Evolutionary conservation across 2,329 filamentous ascomycete species (phyloP).

Genomic region (Dactylonectria estremocensis): DNA sequence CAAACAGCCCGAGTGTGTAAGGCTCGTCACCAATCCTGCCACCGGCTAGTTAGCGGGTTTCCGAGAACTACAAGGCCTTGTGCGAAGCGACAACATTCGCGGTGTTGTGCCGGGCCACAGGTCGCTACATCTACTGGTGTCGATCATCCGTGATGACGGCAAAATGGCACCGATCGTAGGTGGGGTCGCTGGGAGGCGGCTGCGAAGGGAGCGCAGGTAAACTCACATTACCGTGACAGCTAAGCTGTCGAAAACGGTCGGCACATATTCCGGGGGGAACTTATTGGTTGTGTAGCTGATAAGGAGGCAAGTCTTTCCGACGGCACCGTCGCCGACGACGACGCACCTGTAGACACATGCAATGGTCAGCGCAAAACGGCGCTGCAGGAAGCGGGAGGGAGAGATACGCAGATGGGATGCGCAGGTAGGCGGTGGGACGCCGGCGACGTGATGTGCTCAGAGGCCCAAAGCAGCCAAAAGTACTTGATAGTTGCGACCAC

Average conservation of each 20-base stretch:
- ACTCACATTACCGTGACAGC: slow-evolving; percentile 99
- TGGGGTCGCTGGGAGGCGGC: slow-evolving; percentile 18
- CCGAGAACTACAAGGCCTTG: slow-evolving; percentile 9
- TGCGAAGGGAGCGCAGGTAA: slow-evolving; percentile 38
- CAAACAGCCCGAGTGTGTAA: slow-evolving; percentile 96
- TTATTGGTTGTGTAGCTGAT: slow-evolving; percentile 99
- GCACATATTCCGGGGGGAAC: slow-evolving; percentile 99
- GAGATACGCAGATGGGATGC: slow-evolving; percentile 36
- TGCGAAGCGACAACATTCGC: slow-evolving; percentile 11
- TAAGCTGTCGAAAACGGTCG: slow-evolving; percentile 99
- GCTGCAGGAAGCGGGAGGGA: slow-evolving; percentile 4
- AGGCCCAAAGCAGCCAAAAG: slow-evolving; percentile 48
- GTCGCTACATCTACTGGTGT: slow-evolving; percentile 15
- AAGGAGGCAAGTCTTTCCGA: slow-evolving; percentile 98
- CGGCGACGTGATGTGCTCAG: not conserved
- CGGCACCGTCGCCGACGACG: slow-evolving; percentile 98
- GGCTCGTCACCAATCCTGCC: slow-evolving; percentile 97
- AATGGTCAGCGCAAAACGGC: slow-evolving; percentile 39
- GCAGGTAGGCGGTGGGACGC: not conserved
- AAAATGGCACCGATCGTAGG: slow-evolving; percentile 25
- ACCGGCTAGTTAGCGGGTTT: slow-evolving; percentile 38
- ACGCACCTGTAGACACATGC: slow-evolving; percentile 79
- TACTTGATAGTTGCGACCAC: slow-evolving; percentile 78
- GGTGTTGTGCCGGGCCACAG: slow-evolving; percentile 6
- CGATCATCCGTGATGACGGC: slow-evolving; percentile 20